Evolutionary conservation across 345 rosid genomes (phyloP), one percentile per base, ranked within the genome.

Genomic region (Dimocarpus longan): DNA sequence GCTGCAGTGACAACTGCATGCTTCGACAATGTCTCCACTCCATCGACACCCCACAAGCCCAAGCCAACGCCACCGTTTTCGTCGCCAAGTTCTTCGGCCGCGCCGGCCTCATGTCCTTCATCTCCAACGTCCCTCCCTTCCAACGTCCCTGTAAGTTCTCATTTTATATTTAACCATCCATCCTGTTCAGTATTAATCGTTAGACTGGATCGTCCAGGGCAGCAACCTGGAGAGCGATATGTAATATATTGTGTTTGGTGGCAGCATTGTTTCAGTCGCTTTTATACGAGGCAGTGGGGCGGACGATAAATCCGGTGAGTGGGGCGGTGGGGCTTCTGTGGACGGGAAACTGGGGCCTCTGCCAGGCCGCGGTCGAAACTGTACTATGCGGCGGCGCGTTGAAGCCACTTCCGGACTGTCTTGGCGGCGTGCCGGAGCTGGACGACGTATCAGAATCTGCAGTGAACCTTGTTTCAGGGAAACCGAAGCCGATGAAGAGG

Each of bases 51-150:
- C 77, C 96, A 0, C 91, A 90, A 71, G 90, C 96, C 22, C 97
- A 95, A 74, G 95, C 93, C 24, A 76, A 95, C 85, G 98, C 98
- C 75, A 95, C 98, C 44, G 84, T 93, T 40, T 95, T 93, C 79
- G 93, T 95, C 57, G 95, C 98, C 66, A 92, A 90, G 72, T 95
- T 95, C 88, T 95, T 93, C 69, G 98, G 98, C 80, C 98, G 98
- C 16, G 93, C 96, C 63, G 96, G 93, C 54, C 93, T 95, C 67
- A 84, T 93, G 86, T 90, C 95, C 71, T 92, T 90, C 68, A 84
- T 95, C 70, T 88, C 95, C 81, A 82, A 93, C 74, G 96, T 90
- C 60, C 90, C 97, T 22, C 78, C 82, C 42, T 52, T 81, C 46
- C 97, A 88, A 7, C 86, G 93, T 6, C 89, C 97, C 28, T 84